Base-by-base conservation (phyloP, 2,329 filamentous ascomycete species). In the Fonsecaea monophora region DNA sequence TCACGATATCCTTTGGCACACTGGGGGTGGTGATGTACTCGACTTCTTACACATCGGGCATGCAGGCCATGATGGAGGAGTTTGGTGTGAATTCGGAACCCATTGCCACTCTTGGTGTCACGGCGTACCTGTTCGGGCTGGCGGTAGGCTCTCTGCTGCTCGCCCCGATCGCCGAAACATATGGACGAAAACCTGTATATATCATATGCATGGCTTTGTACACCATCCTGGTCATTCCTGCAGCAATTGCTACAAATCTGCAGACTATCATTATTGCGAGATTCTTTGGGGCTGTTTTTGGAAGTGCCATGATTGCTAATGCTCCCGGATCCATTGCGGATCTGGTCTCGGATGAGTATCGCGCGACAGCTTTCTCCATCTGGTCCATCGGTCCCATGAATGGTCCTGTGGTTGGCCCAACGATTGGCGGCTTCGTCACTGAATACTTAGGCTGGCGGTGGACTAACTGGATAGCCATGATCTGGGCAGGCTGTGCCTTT, bases 311-410 rank as follows among this genome's bases (percentile, higher is more conserved):
- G 87, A 89, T 97, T 32, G 87, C 89, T 12, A 96, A 96, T 75
- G 87, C 90, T 1, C 92, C 93, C 0, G 94, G 93, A 2, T 92
- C 89, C 7, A 86, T 97, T 10, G 89, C 91, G 34, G 94, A 97
- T 76, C 89, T 97, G 58, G 88, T 92, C n/a, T 84, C 85, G 13
- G 91, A 94, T 54, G 88, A 96, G 57, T 88, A 91, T 73, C 88
- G 94, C 15, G 92, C 92, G 2, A 80, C 95, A n/a, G 90, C 90
- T 50, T 92, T 97, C 78, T 92, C 89, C 4, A 83, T 96, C 38
- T 97, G 92, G 88, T 87, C 85, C 68, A 88, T 97, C 62, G 93
- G 92, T 0, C 93, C 94, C 0, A 86, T 96, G 77, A 96, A 96
- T 74, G 93, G 90, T 15, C 90, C 79, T 60, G 80, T 78, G 78